Base-by-base conservation (phyloP, 2,329 filamentous ascomycete species). In the Colletotrichum lentis region DNA sequence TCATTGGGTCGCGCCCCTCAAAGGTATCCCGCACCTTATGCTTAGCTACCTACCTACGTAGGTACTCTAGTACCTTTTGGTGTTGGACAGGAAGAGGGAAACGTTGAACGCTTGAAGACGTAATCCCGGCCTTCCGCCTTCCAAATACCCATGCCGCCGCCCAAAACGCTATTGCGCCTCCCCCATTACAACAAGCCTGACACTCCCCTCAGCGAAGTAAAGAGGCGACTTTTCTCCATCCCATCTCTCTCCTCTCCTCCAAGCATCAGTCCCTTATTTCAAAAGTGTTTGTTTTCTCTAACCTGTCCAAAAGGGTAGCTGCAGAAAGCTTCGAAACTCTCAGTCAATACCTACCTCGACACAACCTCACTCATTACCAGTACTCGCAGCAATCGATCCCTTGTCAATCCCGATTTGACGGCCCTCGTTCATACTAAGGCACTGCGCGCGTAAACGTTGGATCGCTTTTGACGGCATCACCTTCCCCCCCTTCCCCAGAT, bases 91-190 rank as follows among this genome's bases (percentile, higher is more conserved):
- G 24, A 8, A 18, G 31, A 35, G 27, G 27, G 27, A 39, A 47
- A 18, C 43, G 56, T 39, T 37, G 16, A 31, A 59, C 35, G 54
- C 61, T 55, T 31, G 14, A 64, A 43, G 65, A 59, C 65, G 65
- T 68, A 65, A 68, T 60, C 61, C 65, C 54, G 54, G 41, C 41
- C 47, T n/a, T 58, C 47, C 61, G 54, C 61, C 57, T 31, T 20
- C 50, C 64, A 37, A 56, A 27, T 62, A 46, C 65, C 61, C 60
- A 64, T 54, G 43, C 31, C 44, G 31, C 31, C 31, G 31, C 27
- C 56, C 20, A 10, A 22, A 46, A 47, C 50, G 59, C 60, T 53
- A 57, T 59, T 58, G 54, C 61, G 61, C 65, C 65, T 64, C 56
- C 43, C 43, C 61, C 35, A 49, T 44, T 43, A 55, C 43, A 47